Conservation (phyloP, 140 eudicot genomes). For the Eryngium alpinum region DNA sequence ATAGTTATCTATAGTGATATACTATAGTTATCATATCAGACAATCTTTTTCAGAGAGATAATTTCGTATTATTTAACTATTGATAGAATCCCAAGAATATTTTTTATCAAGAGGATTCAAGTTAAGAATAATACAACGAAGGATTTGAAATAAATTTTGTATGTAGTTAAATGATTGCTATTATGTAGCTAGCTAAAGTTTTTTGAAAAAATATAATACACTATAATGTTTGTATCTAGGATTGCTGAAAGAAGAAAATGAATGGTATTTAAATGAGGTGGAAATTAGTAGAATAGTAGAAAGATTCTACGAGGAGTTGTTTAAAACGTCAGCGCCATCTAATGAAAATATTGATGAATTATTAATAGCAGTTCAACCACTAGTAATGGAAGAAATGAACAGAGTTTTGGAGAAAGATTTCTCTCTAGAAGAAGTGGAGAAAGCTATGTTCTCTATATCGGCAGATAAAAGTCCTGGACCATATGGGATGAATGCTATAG, state of each 20-base stretch:
- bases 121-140: no score
- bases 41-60: no score
- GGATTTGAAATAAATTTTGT: no score
- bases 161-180: no score
- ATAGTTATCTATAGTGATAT: no score
- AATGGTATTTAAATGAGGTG: background rate
- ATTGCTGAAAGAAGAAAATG: background rate
- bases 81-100: no score
- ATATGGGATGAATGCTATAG: background rate
- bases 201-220: no score
- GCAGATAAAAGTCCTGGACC: background rate
- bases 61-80: no score
- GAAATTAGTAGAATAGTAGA: background rate
- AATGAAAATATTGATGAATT: background rate
- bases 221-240: no score
- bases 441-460: background rate
- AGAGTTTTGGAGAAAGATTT: background rate
- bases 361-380: background rate
- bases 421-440: background rate
- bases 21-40: no score
- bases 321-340: background rate
- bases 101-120: no score
- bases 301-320: background rate
- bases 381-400: background rate
- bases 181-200: no score